These are phyloP conservation scores for Terana coerulea DNA, from an alignment of 768 basidiomycete species.

Conservation along the genomic window DNA sequence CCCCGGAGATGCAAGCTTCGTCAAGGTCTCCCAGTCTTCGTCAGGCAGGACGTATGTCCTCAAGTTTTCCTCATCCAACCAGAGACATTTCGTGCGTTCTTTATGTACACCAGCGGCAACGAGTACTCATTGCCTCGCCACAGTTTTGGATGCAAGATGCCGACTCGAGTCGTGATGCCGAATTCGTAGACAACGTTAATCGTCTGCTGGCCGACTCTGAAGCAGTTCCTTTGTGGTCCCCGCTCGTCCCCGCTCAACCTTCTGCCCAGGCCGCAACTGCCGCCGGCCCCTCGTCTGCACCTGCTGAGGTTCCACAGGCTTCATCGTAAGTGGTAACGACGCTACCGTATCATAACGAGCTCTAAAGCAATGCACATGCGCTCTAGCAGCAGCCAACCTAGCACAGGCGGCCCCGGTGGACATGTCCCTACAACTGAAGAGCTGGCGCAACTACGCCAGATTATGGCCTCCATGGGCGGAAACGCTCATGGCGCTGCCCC, in stretches of 20 bases:
- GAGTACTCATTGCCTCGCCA: conserved; percentile 1
- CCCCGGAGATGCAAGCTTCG: conserved; percentile 80
- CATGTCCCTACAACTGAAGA: conserved; percentile 53
- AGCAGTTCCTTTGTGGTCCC: conserved; percentile 56
- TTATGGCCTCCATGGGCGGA: conserved; percentile 34
- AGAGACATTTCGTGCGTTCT: conserved; percentile 77
- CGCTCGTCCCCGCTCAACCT: conserved; percentile 34
- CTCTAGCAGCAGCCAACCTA: conserved; percentile 7
- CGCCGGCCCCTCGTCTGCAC: conserved; percentile 9
- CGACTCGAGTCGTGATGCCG: conserved; percentile 60
- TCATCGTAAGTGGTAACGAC: not conserved
- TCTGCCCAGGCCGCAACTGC: conserved; percentile 35
- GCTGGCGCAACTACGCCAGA: conserved; percentile 54
- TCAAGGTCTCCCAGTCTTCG: conserved; percentile 62
- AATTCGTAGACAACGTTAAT: conserved; percentile 73
- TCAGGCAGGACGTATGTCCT: conserved; percentile 79
- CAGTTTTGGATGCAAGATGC: conserved; percentile 92
- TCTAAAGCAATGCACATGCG: not conserved
- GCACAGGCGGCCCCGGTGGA: not conserved
- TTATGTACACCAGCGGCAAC: not conserved
- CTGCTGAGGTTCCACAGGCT: not conserved
- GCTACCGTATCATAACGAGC: not conserved
- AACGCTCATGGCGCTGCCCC: conserved; percentile 14
- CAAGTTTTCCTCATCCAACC: conserved; percentile 87
- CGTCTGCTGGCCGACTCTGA: conserved; percentile 64